Evolutionary conservation across 2,329 filamentous ascomycete species (phyloP), one percentile per base, ranked within the genome.

Genomic region (Metarhizium brunneum): DNA sequence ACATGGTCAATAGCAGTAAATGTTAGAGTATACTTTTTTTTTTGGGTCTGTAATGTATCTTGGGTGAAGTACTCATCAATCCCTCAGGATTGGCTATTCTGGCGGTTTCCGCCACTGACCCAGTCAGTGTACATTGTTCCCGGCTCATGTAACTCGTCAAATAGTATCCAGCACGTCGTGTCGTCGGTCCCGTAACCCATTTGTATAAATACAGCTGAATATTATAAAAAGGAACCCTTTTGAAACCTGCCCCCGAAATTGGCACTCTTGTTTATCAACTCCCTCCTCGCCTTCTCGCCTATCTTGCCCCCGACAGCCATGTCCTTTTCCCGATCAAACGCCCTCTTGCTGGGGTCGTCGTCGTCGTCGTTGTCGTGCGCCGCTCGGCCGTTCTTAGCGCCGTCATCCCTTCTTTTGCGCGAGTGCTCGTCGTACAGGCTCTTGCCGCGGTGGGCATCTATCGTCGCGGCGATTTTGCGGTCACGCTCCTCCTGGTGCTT

Each of bases 301-400:
- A 96, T 83, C 64, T 82, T 84, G 18, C 83, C 82, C 8, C 86
- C 86, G 2, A 89, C 73, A 43, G 83, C 87, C 83, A 97, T 96
- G 69, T 97, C 94, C 74, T 96, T 97, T 69, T 96, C 90, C 59
- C 85, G 81, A 72, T 96, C 90, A 71, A 97, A 97, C 0, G 83
- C 87, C 58, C 92, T 79, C 71, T 88, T 87, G 69, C 90, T 96
- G 0, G 94, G 92, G 67, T 97, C 92, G 71, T 96, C 92, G 25
- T 94, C 89, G 60, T 90, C 38, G 38, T 13, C 38, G 38, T 35
- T 6, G 32, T 11, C 32, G 32, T 11, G 32, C 6, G 67, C 72
- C 59, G 92, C 88, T 60, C 89, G 83, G 59, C 79, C 75, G 8
- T 67, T 71, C 58, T 72, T 73, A 48, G 65, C 58, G 38, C 62